Conservation (phyloP, 148 eudicot genomes). For the Fagopyrum homotropicum region DNA sequence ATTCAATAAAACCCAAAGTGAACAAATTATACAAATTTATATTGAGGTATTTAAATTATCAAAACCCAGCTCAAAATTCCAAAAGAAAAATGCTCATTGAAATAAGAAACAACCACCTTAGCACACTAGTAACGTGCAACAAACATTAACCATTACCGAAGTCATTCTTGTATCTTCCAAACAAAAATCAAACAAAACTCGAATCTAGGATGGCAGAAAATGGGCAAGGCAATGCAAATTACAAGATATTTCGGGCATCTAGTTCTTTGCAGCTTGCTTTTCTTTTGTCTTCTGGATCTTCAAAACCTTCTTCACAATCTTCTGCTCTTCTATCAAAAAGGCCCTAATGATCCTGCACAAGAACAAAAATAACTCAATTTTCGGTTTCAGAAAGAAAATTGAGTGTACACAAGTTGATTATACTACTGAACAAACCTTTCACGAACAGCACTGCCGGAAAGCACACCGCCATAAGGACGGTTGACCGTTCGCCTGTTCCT, state of each 20-base stretch:
- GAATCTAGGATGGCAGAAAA: background rate
- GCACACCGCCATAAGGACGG: constrained; percentile 48
- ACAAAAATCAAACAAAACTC: background rate
- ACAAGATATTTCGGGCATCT: constrained; percentile 13
- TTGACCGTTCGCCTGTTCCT: constrained; percentile 43
- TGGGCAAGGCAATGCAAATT: background rate
- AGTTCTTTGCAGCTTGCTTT: constrained; percentile 35
- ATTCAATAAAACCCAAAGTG: background rate
- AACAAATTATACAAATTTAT: too few species aligned
- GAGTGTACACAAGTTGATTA: background rate
- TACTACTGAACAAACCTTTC: constrained; percentile 28
- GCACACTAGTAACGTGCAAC: background rate
- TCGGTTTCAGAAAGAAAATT: background rate
- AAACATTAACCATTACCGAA: background rate
- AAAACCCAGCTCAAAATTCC: background rate
- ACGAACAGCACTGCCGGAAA: constrained; percentile 39
- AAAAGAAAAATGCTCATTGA: background rate
- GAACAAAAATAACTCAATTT: background rate
- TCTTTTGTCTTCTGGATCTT: constrained; percentile 55
- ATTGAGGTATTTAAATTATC: background rate
- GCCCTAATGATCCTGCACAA: constrained; percentile 3
- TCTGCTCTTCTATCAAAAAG: constrained; percentile 48
- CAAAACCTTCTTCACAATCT: constrained; percentile 52
- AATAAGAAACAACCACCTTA: background rate
- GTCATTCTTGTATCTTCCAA: constrained; percentile 10